phyloP scores from a whole-genome alignment of 257 asterid genomes.

The Solanum phureja region DNA sequence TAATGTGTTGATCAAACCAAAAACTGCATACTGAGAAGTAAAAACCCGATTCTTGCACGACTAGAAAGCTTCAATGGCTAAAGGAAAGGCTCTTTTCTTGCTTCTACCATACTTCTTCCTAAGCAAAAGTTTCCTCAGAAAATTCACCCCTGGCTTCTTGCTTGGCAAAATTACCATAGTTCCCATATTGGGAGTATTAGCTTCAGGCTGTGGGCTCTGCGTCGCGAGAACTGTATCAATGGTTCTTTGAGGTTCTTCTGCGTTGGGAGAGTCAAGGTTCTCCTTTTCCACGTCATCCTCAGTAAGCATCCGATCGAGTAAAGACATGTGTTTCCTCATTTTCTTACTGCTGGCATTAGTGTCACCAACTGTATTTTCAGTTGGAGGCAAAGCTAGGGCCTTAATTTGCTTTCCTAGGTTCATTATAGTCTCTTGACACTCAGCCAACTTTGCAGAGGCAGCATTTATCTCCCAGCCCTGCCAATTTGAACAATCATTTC shows the following conservation, averaged over 20 bases:
- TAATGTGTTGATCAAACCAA: background rate
- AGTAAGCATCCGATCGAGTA: slow-evolving; percentile 59
- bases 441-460: slow-evolving; percentile 70
- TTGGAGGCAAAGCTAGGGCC: slow-evolving; percentile 33
- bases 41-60: slow-evolving; percentile 3
- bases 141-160: slow-evolving; percentile 48
- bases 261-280: slow-evolving; percentile 18
- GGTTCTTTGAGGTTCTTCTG: slow-evolving; percentile 18
- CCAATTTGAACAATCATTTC: slow-evolving; percentile 8
- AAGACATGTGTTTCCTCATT: slow-evolving; percentile 41
- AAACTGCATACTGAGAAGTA: slow-evolving; percentile 2
- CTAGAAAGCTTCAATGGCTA: slow-evolving; percentile 19
- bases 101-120: slow-evolving; percentile 40
- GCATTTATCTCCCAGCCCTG: slow-evolving; percentile 78
- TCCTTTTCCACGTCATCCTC: slow-evolving; percentile 36
- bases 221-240: background rate
- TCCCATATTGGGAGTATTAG: slow-evolving; percentile 14
- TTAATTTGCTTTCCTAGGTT: slow-evolving; percentile 69
- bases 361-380: slow-evolving; percentile 29
- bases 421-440: slow-evolving; percentile 68
- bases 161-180: slow-evolving; percentile 43
- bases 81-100: slow-evolving; percentile 30
- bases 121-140: slow-evolving; percentile 61
- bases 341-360: slow-evolving; percentile 24
- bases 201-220: slow-evolving; percentile 5